phyloP scores from a whole-genome alignment of 2,329 filamentous ascomycete species.

The Verticillium albo-atrum region DNA sequence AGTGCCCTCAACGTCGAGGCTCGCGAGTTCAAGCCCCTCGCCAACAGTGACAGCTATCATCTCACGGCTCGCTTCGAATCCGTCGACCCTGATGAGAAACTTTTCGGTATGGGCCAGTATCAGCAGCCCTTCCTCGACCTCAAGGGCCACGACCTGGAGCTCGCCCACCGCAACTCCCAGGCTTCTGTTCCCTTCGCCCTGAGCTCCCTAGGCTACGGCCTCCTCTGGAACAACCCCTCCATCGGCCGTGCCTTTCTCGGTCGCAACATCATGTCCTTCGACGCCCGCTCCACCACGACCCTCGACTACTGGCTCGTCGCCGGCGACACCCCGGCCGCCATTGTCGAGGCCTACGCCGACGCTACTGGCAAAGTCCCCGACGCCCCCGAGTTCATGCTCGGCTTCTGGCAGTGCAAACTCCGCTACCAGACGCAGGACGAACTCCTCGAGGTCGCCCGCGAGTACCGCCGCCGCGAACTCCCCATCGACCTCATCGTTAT shows the following conservation, averaged over 20 bases:
- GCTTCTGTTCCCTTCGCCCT: constrained; percentile 57
- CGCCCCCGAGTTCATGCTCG: constrained; percentile 62
- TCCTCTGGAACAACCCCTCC: constrained; percentile 60
- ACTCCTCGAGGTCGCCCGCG: constrained; percentile 49
- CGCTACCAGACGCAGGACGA: constrained; percentile 60
- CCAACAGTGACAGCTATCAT: constrained; percentile 42
- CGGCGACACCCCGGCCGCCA: constrained; percentile 45
- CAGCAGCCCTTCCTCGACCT: constrained; percentile 56
- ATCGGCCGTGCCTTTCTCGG: constrained; percentile 55
- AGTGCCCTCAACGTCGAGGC: constrained; percentile 50
- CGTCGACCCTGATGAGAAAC: constrained; percentile 45
- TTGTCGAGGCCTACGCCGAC: constrained; percentile 47
- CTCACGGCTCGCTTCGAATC: constrained; percentile 54
- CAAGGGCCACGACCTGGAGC: constrained; percentile 55
- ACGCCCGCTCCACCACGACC: constrained; percentile 47
- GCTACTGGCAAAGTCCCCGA: constrained; percentile 54
- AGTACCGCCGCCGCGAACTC: constrained; percentile 46
- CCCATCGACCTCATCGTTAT: constrained; percentile 58
- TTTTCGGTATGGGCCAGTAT: constrained; percentile 63
- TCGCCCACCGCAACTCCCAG: constrained; percentile 60
- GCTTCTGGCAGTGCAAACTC: constrained; percentile 62
- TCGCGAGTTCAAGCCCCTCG: constrained; percentile 48
- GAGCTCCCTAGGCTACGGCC: constrained; percentile 52
- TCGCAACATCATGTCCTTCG: constrained; percentile 54
- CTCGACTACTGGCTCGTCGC: constrained; percentile 60